phyloP scores from a whole-genome alignment of 441 rosid species.

The Rhodomyrtus psidioides region DNA sequence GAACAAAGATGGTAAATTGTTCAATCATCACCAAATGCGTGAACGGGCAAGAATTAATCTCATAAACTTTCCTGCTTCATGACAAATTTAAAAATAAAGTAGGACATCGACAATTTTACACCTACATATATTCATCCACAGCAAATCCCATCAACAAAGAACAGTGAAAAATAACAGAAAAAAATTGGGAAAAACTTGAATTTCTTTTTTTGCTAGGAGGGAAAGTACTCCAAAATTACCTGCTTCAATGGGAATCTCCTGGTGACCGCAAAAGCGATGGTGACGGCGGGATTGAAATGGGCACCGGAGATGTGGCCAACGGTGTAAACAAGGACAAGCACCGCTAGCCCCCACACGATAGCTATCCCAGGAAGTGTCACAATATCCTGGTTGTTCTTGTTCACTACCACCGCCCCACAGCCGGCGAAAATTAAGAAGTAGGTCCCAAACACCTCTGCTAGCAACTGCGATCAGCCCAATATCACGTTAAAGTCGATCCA shows the following conservation, averaged over 20 bases:
- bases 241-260: slow-evolving; percentile 76
- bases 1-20: neutral
- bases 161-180: neutral
- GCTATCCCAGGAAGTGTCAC: slow-evolving; percentile 76
- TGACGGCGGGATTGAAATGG: slow-evolving; percentile 93
- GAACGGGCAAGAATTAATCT: neutral
- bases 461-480: slow-evolving; percentile 29
- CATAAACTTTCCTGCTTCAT: neutral
- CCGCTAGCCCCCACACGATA: slow-evolving; percentile 81
- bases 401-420: slow-evolving; percentile 70
- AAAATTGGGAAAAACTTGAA: neutral
- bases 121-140: neutral
- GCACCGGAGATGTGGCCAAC: slow-evolving; percentile 98
- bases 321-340: slow-evolving; percentile 79
- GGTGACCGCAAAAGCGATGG: slow-evolving; percentile 79
- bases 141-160: neutral
- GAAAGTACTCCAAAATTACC: slow-evolving; percentile 14
- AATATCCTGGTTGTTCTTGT: slow-evolving; percentile 46
- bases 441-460: slow-evolving; percentile 77
- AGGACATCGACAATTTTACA: neutral
- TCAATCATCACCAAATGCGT: neutral
- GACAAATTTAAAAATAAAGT: neutral
- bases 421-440: slow-evolving; percentile 91
- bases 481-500: neutral
- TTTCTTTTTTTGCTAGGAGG: no score